Evolutionary conservation across 345 rosid species (phyloP), one percentile per base, ranked within the genome.

Genomic region (Dipteronia sinensis): DNA sequence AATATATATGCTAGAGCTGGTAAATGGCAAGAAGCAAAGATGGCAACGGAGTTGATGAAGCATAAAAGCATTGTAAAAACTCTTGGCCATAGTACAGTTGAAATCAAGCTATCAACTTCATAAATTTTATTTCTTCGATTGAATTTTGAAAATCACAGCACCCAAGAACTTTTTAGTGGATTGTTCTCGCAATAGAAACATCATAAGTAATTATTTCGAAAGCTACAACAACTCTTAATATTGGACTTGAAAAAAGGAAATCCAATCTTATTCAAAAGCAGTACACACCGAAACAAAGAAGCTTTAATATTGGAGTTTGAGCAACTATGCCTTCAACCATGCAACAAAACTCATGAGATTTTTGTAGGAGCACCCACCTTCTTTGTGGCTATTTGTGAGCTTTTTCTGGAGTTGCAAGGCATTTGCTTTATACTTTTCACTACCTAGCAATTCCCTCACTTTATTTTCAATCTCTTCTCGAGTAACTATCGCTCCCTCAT

Each of bases 1-100:
- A 89, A 87, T 31, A 74, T 86, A 6, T 89, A 86, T 31, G 92
- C 88, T 42, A 80, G 77, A 67, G 85, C 86, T 79, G 89, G 87
- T 0, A 70, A 88, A 71, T 89, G 90, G 92, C 77, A 67, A 0
- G 86, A 86, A 62, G 86, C 71, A 42, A 85, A 83, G 63, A 34
- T 80, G 44, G 79, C 84, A 44, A 82, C 91, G 82, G 82, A 83
- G 81, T 82, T 87, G 53, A 87, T 87, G 87, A 82, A 78, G 25
- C 46, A 78, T 17, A 83, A 58, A 79, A 77, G 75, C 22, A 73
- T 89, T 40, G 66, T 69, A 71, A 89, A 86, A 84, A 63, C 51
- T 68, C 74, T 81, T 71, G 90, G 87, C 22, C 80, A 83, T 55
- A 86, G 93, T 80, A 76, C 69, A 72, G 88, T 86, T 80, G 88